Base-by-base conservation (phyloP, 1,284 basidiomycete genomes). In the Takashimella koratensis region DNA sequence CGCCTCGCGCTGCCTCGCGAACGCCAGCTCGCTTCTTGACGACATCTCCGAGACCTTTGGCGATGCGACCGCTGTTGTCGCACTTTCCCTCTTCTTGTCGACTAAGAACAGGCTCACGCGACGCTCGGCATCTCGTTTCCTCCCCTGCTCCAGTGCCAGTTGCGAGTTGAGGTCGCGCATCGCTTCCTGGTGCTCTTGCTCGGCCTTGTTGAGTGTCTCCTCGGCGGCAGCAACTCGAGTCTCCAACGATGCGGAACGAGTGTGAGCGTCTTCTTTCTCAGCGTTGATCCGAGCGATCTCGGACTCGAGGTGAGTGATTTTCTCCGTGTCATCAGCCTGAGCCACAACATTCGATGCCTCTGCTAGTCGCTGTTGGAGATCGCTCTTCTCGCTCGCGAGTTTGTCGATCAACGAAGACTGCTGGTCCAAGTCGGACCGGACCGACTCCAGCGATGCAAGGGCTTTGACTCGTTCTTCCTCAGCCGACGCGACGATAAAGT, bases 401-500 rank as follows among this genome's bases (percentile, higher is more conserved):
- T 36, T 36, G 16, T 36, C 30, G 30, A 36, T 36, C 30, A 36
- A 36, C 30, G 16, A 36, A 16, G 30, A 36, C 8, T 36, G 30
- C 30, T 36, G 8, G 30, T 36, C 30, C 30, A 36, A 36, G 30
- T 36, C 30, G 30, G 30, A 36, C 8, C 30, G 30, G 16, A 36
- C 30, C 10, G 30, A 36, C 10, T 36, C 30, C 16, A 36, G 30
- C 30, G 30, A 36, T 8, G 8, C 16, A 16, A 36, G 30, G 8
- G 30, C 30, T 16, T 36, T 36, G 30, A 36, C 16, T 36, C 30
- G 8, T 36, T 46, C 44, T 39, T 46, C 40, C 30, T 41, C 19
- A 1, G 42, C 49, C 2, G 46, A 49, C 20, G 49, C 39, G 12
- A 52, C 4, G 36, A 27, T 40, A 39, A 56, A 59, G 4, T 23